These are phyloP conservation scores for Kazachstania africana DNA, from an alignment of 805 yeast species.

Conservation along the genomic window DNA sequence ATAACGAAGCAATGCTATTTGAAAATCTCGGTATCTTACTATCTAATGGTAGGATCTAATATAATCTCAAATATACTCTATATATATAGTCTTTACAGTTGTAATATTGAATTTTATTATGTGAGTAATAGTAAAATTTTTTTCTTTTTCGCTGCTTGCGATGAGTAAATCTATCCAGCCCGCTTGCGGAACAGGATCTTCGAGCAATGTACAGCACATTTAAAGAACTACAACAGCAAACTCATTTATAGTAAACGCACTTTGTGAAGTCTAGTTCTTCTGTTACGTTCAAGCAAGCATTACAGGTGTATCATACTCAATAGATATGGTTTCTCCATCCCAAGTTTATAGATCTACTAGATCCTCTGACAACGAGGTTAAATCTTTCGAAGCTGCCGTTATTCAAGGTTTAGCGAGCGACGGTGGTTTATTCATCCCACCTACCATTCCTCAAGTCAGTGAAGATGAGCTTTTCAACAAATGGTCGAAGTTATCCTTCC, in stretches of 20 bases:
- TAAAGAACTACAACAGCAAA: no score
- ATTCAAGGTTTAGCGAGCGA: conserved; percentile 90
- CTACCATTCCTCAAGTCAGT: conserved; percentile 57
- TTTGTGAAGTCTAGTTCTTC: no score
- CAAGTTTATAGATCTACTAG: conserved; percentile 76
- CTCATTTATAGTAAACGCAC: no score
- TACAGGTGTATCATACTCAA: no score
- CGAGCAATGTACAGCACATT: no score
- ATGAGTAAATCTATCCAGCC: no score
- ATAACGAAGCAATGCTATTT: conserved; percentile 57
- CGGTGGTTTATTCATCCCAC: conserved; percentile 91
- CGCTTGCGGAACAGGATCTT: no score
- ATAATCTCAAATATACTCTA: background rate
- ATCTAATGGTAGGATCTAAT: conserved; percentile 26
- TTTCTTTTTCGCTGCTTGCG: no score
- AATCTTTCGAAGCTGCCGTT: conserved; percentile 70
- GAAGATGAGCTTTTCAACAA: conserved; percentile 40
- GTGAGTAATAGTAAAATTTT: background rate
- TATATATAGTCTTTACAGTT: background rate
- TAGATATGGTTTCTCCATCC: conserved; percentile 26
- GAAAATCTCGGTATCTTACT: conserved; percentile 72
- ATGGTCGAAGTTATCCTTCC: conserved; percentile 71
- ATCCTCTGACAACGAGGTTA: conserved; percentile 37
- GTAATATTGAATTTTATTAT: no score
- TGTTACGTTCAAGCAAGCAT: no score